phyloP scores from a whole-genome alignment of 148 eudicot genomes.

The Limonium bicolor region DNA sequence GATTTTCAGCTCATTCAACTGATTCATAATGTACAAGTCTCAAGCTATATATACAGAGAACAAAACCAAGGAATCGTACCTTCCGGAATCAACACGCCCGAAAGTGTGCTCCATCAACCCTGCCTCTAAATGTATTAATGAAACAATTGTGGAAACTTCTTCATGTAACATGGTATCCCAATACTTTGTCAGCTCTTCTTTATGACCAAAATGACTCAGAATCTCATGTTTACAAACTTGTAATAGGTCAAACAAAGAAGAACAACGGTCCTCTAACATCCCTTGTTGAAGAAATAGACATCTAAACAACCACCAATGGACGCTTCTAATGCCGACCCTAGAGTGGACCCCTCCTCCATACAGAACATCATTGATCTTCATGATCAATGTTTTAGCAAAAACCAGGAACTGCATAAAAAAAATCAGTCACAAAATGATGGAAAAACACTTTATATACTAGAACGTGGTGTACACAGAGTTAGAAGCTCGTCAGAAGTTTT shows the following conservation, averaged over 20 bases:
- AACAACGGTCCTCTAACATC: constrained; percentile 60
- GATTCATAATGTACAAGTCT: too few species aligned
- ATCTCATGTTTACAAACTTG: constrained; percentile 54
- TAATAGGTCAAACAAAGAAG: constrained; percentile 56
- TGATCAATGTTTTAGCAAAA: constrained; percentile 69
- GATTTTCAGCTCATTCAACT: too few species aligned
- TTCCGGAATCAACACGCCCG: constrained; percentile 63
- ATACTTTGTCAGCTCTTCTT: constrained; percentile 43
- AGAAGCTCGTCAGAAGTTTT: too few species aligned
- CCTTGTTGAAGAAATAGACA: constrained; percentile 58
- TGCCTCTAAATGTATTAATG: constrained; percentile 59
- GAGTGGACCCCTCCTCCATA: constrained; percentile 19
- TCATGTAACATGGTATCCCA: constrained; percentile 43
- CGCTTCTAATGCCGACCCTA: constrained; percentile 38
- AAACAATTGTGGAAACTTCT: constrained; percentile 47
- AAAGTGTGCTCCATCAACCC: constrained; percentile 63
- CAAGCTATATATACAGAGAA: too few species aligned
- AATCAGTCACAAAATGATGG: neutral
- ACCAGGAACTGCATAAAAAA: constrained; percentile 47
- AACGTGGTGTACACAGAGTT: too few species aligned
- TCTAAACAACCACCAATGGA: constrained; percentile 83
- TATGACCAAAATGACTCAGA: constrained; percentile 33
- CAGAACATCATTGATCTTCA: constrained; percentile 42
- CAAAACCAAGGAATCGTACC: constrained; percentile 16
- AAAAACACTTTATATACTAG: too few species aligned